Base-by-base conservation (phyloP, 1,139 yeast species). In the Taphrina betulina region DNA sequence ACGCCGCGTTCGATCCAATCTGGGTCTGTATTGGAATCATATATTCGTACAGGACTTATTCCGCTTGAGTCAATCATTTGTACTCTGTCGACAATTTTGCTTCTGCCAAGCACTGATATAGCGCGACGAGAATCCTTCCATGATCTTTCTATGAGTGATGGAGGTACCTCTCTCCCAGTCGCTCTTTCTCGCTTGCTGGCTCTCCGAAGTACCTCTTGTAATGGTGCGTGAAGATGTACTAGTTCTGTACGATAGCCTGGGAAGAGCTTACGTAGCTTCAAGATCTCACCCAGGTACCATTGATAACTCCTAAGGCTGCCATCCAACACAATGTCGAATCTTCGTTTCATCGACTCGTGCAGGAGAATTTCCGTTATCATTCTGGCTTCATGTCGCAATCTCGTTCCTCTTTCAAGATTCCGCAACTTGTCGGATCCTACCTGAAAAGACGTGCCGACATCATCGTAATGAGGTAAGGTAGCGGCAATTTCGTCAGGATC, bases 61-160 rank as follows among this genome's bases (percentile, higher is more conserved):
- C 54, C 54, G 5, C 46, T 33, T 10, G 54, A 50, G 23, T 50
- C 54, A 3, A 50, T 46, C 54, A 50, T 50, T n/a, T 42, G 45
- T 34, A 50, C 54, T 12, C 54, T 45, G 23, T 50, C 54, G n/a
- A 50, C 54, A 38, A 50, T 38, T 35, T 50, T 50, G 24, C 40
- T 41, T 34, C 54, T 22, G 8, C 54, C 54, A 17, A 50, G 54
- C 33, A 50, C 54, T 12, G 46, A 40, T 24, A 50, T 50, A 40
- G 54, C 54, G 5, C 54, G 45, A 7, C 54, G 16, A 31, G 54
- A 50, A 35, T 50, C 54, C 34, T 50, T 50, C 54, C 54, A 50
- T 4, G 54, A 50, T 31, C 54, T 41, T 31, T 50, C 54, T 40
- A 50, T 50, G 46, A 50, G 14, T 5, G 54, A 26, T 1, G 26